Base-by-base conservation (phyloP, 1,284 basidiomycete species). In the Ustilago shanxiensis region DNA sequence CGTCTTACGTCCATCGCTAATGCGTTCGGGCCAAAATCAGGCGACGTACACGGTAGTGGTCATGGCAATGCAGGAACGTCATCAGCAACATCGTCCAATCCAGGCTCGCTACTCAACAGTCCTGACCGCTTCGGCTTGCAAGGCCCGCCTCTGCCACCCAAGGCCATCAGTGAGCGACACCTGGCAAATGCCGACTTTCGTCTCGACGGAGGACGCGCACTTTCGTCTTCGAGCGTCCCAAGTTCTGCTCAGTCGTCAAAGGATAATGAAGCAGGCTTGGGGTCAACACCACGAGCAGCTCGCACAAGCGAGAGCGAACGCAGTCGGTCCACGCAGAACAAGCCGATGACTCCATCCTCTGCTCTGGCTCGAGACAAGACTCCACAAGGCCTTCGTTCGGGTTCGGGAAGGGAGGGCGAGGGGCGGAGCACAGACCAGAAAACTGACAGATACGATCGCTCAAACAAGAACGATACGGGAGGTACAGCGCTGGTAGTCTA, bases 401-500 rank as follows among this genome's bases (percentile, higher is more conserved):
- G 45, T 10, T 53, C 57, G 24, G 13, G 52, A 8, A 45, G 41
- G 18, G 56, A 68, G 24, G 54, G 44, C 16, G 56, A 45, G 6
- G 31, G 50, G 4, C 26, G 47, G 26, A 45, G 28, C 41, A 33
- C 9, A 47, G 31, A 20, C 5, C 45, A 44, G 24, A 60, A 59
- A 14, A 24, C 35, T 20, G 41, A 71, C 13, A 28, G 58, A 16
- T 65, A 58, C 26, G 67, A 69, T 44, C 60, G 60, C 11, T 22
- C 59, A 20, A 20, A 56, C 31, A 56, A 33, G 37, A 54, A 47
- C 20, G 41, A 44, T 24, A 61, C 47, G 13, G 69, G 70, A 13
- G 79, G 78, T 1, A 77, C 80, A 5, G 83, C 83, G 16, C 57
- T 85, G 26, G 79, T 85, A 18, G 83, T 85, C 22, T 84, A 84